Base-by-base conservation (phyloP, 2,329 filamentous ascomycete genomes). In the Rutstroemia sp. region DNA sequence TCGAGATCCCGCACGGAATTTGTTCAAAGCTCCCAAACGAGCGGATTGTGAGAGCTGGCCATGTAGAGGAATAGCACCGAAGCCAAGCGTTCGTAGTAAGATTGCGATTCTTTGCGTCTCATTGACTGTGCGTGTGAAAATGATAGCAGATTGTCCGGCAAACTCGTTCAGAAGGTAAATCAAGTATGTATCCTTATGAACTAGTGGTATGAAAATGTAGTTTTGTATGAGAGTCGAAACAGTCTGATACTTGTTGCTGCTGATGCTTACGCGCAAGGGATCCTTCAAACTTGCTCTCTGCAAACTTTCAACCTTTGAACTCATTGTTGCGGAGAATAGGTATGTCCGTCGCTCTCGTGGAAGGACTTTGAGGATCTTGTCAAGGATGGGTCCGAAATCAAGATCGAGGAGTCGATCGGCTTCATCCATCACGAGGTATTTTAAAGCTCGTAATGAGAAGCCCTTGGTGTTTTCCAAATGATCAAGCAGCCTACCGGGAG, bases 401-500 rank as follows among this genome's bases (percentile, higher is more conserved):
- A 96, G 85, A 69, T 99, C 94, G 1, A 97, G 81, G 9, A 97
- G 79, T 58, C 92, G 79, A 71, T 97, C 92, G 23, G 92, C 92
- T 74, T 96, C 92, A 68, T 96, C 92, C 82, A 97, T 91, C 60
- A 96, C 92, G 3, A 97, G 77, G 68, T 92, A 96, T 68, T 92
- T 92, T 39, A 96, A 76, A 4, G 81, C 79, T 30, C 87, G 82
- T 49, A 97, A 75, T 1, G 87, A 92, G 73, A 99, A 97, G 10
- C 94, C 92, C 72, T 96, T 96, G 2, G 94, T 99, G 73, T 96
- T 96, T 70, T 97, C 91, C 8, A 97, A 76, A 66, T 99, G 94
- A 67, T 97, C 94, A 4, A 96, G 77, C 21, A 96, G 75, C 56
- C 92, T 83, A 52, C 92, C 92, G 0, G 92, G 92, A 0, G 92